Conservation (phyloP, 331 rosid genomes). For the Quercus lobata region DNA sequence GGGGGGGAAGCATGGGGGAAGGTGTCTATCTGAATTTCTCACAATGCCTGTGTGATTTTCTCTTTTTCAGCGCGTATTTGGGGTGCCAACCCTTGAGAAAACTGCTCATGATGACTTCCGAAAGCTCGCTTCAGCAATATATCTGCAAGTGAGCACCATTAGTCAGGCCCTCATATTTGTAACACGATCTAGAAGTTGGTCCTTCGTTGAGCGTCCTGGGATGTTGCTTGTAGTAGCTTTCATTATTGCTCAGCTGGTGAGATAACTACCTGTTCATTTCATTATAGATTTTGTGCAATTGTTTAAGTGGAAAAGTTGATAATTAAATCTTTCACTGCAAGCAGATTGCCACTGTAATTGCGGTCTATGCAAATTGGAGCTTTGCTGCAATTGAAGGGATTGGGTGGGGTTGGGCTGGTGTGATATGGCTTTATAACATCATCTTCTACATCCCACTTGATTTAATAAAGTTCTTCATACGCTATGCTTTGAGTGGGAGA, state of each 20-base stretch:
- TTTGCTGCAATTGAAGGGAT: conserved; percentile 99
- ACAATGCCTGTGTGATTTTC: neutral
- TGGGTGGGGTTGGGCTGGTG: conserved; percentile 99
- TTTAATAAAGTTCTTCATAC: conserved; percentile 71
- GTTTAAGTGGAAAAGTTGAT: conserved; percentile 1
- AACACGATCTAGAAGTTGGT: conserved; percentile 96
- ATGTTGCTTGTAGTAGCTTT: conserved; percentile 74
- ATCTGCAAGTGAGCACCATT: conserved; percentile 98
- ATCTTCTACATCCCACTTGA: conserved; percentile 91
- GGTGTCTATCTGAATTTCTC: neutral
- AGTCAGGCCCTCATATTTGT: conserved; percentile 99
- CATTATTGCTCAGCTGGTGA: conserved; percentile 91
- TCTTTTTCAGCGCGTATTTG: conserved; percentile 64
- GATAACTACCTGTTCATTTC: conserved; percentile 9
- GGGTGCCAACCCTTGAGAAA: conserved; percentile 83
- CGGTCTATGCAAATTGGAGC: conserved; percentile 93
- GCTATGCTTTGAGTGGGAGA: conserved; percentile 87
- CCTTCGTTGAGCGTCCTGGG: conserved; percentile 95
- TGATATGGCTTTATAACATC: conserved; percentile 87
- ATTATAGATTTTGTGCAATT: neutral
- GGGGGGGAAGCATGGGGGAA: neutral
- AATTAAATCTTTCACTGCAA: conserved; percentile 11
- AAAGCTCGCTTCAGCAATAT: conserved; percentile 93
- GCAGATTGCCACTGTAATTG: conserved; percentile 95
- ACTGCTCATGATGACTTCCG: conserved; percentile 74